Evolutionary conservation across 208 protist genomes (phyloP), one percentile per base, ranked within the genome.

Genomic region (Phytomonas francai): DNA sequence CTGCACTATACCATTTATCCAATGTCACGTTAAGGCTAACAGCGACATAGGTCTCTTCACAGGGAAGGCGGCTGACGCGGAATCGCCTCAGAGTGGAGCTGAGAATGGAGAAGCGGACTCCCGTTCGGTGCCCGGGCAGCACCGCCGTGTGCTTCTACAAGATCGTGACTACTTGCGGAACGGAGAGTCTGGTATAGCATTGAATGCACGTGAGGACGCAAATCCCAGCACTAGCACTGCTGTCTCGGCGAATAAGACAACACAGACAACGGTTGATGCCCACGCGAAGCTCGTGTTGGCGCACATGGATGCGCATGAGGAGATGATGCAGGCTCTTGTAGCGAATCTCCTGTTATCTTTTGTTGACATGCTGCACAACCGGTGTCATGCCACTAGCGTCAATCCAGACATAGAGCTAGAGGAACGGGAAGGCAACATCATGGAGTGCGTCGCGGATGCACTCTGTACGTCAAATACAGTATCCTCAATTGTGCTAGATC

Each of bases 371-470:
- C 68, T 89, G 28, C 87, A 93, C 71, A 71, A 80, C 34, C 84
- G 85, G 61, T 81, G 81, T 34, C 80, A 82, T 29, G 70, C 74
- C 27, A 77, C 76, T 19, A 83, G 77, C 39, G 73, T 77, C 36
- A 74, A 81, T 70, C 66, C 9, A 61, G 63, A 63, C 65, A 71
- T 76, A 3, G 28, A 72, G 32, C 64, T 59, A 6, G 70, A 73
- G 1, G 80, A 87, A 58, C 74, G 73, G 28, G 81, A 88, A 63
- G 64, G 70, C 31, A 73, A 68, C 45, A 81, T 93, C 29, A 83
- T 92, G 16, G 87, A 95, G 79, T 84, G 87, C 78, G 81, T 95
- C 64, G 87, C 89, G 14, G 89, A 95, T 71, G 79, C 79, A 9
- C 77, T 95, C 30, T 86, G 80, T 65, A 71, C 93, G 22, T 72